Evolutionary conservation across 805 yeast species (phyloP).

Genomic region (Cyberlindnera veronae): DNA sequence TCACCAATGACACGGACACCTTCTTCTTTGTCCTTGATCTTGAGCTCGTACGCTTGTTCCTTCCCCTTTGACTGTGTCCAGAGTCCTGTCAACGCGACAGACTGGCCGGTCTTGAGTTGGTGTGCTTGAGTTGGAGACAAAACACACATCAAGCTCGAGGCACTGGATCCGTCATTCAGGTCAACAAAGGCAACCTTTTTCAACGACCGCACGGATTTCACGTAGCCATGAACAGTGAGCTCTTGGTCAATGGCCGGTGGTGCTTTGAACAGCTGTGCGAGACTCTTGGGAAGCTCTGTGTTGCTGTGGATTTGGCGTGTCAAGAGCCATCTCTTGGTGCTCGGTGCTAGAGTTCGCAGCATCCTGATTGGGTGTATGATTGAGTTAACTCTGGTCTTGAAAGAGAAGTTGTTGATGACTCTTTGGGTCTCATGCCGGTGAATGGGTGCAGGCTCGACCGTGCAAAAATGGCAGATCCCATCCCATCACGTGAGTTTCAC

Average conservation of each 20-base stretch:
- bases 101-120: constrained; percentile 42
- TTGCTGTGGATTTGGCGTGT: constrained; percentile 1
- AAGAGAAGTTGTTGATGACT: neutral
- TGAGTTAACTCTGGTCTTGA: too few relatives aligned
- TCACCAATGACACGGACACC: constrained; percentile 53
- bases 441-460: neutral
- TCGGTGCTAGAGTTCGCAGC: too few relatives aligned
- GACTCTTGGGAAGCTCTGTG: constrained; percentile 10
- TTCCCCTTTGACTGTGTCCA: constrained; percentile 47
- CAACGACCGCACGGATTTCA: constrained; percentile 65
- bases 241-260: constrained; percentile 31
- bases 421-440: neutral
- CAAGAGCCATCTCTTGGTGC: neutral
- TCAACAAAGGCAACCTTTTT: constrained; percentile 81
- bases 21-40: constrained; percentile 30
- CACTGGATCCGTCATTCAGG: constrained; percentile 71
- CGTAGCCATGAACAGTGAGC: constrained; percentile 65
- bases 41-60: constrained; percentile 51
- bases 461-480: neutral
- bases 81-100: constrained; percentile 41
- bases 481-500: neutral
- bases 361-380: too few relatives aligned
- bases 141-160: constrained; percentile 52
- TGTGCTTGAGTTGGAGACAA: constrained; percentile 36
- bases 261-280: constrained; percentile 15